phyloP scores from a whole-genome alignment of 805 yeast species.

The Zygoascus tannicola region DNA sequence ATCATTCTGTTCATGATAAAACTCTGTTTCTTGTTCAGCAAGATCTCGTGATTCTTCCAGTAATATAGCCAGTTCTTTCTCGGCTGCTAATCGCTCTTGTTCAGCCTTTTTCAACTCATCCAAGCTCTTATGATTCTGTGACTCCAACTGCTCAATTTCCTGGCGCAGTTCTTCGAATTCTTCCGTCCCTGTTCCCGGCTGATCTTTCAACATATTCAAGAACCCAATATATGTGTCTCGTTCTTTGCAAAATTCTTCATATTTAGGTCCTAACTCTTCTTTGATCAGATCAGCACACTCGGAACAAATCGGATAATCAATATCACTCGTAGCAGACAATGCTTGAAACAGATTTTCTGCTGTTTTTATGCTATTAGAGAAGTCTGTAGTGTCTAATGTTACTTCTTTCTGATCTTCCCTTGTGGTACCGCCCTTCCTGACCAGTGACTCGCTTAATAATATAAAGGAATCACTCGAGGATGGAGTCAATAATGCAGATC shows the following conservation, averaged over 20 bases:
- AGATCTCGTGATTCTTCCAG: conserved; percentile 28
- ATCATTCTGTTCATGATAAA: conserved; percentile 43
- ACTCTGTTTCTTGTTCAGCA: conserved; percentile 37
- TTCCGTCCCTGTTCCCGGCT: conserved; percentile 36
- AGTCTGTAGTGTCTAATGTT: not conserved
- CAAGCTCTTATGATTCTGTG: conserved; percentile 27
- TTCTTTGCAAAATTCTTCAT: conserved; percentile 65
- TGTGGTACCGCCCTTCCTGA: conserved; percentile 4
- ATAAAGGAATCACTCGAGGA: conserved; percentile 18
- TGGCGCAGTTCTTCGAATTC: conserved; percentile 39
- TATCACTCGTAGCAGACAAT: conserved; percentile 59
- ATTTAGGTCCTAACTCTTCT: conserved; percentile 55
- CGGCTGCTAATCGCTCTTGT: conserved; percentile 29
- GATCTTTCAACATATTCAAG: conserved; percentile 55
- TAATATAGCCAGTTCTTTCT: conserved; percentile 38
- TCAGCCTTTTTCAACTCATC: conserved; percentile 31
- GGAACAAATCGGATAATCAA: conserved; percentile 79
- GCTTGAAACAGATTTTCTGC: conserved; percentile 61
- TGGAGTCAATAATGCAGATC: not conserved
- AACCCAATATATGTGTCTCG: conserved; percentile 71
- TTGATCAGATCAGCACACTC: conserved; percentile 70
- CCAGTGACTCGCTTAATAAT: conserved; percentile 19
- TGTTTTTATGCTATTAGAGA: conserved; percentile 20
- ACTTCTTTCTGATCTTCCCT: not conserved
- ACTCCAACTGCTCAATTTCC: conserved; percentile 39